Percentiles rank a stretch among this genome's conserved stretches.
Evolutionary conservation across 441 rosid genomes (phyloP).

Genomic region (Theobroma grandiflorum): DNA sequence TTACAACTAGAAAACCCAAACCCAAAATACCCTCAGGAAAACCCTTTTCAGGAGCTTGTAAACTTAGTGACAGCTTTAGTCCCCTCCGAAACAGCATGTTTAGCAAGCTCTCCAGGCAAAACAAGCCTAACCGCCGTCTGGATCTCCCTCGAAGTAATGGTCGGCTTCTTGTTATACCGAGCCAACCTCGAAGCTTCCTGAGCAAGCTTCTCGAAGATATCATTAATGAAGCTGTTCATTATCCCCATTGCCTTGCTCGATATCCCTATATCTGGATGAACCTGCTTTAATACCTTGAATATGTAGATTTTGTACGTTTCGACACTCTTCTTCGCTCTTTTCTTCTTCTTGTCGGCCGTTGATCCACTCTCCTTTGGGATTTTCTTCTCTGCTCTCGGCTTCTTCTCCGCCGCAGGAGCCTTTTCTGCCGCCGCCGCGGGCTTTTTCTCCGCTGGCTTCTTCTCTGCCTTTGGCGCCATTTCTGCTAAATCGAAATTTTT

Average conservation of each 20-base stretch:
- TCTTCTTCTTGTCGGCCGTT: slow-evolving; percentile 16
- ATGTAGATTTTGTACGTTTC: slow-evolving; percentile 26
- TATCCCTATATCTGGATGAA: slow-evolving; percentile 24
- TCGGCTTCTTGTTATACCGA: slow-evolving; percentile 25
- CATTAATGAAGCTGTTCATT: slow-evolving; percentile 27
- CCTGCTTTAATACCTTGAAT: slow-evolving; percentile 25
- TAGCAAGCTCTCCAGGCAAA: slow-evolving; percentile 18
- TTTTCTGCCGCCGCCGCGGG: slow-evolving; percentile 2
- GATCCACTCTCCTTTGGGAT: slow-evolving; percentile 8
- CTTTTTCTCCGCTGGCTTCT: slow-evolving; percentile 21
- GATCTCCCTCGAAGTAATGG: slow-evolving; percentile 22
- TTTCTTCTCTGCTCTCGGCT: slow-evolving; percentile 19
- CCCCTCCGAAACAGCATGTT: slow-evolving; percentile 19
- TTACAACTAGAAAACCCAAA: slow-evolving; percentile 1
- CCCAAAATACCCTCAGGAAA: background rate
- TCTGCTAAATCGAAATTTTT: background rate
- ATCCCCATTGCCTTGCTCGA: slow-evolving; percentile 28
- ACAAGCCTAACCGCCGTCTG: slow-evolving; percentile 21
- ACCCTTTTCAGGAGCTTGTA: slow-evolving; percentile 2
- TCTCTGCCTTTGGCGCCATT: slow-evolving; percentile 26
- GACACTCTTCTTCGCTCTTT: slow-evolving; percentile 12
- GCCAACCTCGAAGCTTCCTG: slow-evolving; percentile 15
- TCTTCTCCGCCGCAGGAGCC: slow-evolving; percentile 20
- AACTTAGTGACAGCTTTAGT: slow-evolving; percentile 18
- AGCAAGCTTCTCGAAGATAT: slow-evolving; percentile 27